Base-by-base conservation (phyloP, 1,284 basidiomycete species). In the Prillingera fragicola region DNA sequence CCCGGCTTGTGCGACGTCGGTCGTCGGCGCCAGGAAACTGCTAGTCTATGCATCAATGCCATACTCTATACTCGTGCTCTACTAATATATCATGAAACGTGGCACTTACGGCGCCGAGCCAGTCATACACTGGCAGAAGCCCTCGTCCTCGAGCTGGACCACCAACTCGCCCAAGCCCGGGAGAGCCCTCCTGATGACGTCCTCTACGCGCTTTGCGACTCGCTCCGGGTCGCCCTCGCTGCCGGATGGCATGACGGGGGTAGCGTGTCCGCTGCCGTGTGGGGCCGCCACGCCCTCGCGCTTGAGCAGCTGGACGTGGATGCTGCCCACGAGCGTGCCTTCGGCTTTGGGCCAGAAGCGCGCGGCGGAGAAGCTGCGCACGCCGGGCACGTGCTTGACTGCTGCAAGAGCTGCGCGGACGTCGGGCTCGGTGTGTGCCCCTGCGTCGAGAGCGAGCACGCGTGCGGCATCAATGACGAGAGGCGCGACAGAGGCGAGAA, bases 331-430 rank as follows among this genome's bases (percentile, higher is more conserved):
- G 25, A 95, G 66, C 34, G 80, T 83, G 9, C 80, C 78, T 3
- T 86, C 80, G 66, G 96, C 94, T 69, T 95, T 90, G 0, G 92
- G 91, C 95, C 95, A 98, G 72, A 99, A 95, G 14, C 89, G 80
- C 0, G 92, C 82, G 2, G 78, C 76, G 2, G 81, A 82, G 69
- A 85, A 95, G 1, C 85, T 85, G 0, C 77, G 80, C 1, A 98
- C 75, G 1, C 90, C 94, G 50, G 87, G 81, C 28, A 92, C 73
- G 5, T 69, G 65, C 1, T 73, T 63, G 8, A 92, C 88, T 75
- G 91, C 84, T 7, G 75, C 70, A 29, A 98, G 73, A 10, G 91
- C 90, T 29, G 76, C 71, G 33, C 81, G 73, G 41, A 98, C 83
- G 39, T 75, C 76, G 3, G 65, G 67, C 52, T 86, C 83, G 26